phyloP scores from a whole-genome alignment of 768 basidiomycete species.

The Asterophora lycoperdoides region DNA sequence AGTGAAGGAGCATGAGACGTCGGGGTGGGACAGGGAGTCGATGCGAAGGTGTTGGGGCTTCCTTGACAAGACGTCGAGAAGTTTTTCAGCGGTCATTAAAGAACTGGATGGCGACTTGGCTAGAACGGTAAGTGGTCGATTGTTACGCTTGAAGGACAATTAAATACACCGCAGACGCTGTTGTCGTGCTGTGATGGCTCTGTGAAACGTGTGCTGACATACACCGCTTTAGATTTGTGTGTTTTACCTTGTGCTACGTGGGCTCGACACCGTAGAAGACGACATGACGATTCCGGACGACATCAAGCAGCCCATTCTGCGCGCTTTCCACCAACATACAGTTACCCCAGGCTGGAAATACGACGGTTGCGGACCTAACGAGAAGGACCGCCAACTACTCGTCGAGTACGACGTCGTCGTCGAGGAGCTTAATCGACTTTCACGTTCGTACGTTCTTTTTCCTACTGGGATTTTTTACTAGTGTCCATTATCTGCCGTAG shows the following conservation, averaged over 20 bases:
- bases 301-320: constrained; percentile 81
- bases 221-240: constrained; percentile 66
- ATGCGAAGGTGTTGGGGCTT: constrained; percentile 93
- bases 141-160: not conserved
- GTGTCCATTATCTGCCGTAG: too few relatives aligned
- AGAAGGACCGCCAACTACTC: constrained; percentile 84
- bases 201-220: not conserved
- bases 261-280: constrained; percentile 96
- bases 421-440: constrained; percentile 70
- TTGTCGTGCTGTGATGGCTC: too few relatives aligned
- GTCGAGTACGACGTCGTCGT: constrained; percentile 80
- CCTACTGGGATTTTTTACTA: too few relatives aligned
- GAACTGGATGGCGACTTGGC: constrained; percentile 95
- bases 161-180: too few relatives aligned
- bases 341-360: constrained; percentile 86
- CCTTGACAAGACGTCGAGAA: constrained; percentile 83
- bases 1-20: constrained; percentile 65
- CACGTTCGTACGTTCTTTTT: constrained; percentile 47
- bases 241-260: constrained; percentile 92
- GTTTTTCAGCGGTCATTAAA: constrained; percentile 92
- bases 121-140: constrained; percentile 64
- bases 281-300: constrained; percentile 93
- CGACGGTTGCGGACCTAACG: constrained; percentile 73
- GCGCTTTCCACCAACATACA: constrained; percentile 76
- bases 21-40: constrained; percentile 79